Base-by-base conservation (phyloP, 2,329 filamentous ascomycete genomes). In the Neofusicoccum ribis region DNA sequence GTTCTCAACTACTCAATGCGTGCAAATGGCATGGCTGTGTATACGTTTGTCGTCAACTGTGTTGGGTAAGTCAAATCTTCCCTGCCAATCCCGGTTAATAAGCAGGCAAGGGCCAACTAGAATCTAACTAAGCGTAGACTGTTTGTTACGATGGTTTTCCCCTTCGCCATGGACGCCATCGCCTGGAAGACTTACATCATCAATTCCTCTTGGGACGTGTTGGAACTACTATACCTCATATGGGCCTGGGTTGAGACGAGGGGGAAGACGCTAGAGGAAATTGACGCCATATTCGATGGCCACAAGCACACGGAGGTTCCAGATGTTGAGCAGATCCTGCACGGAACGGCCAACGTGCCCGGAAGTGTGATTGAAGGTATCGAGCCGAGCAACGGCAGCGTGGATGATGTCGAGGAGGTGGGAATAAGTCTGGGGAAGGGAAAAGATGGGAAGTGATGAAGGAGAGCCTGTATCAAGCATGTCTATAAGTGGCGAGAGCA, bases 1-100 rank as follows among this genome's bases (percentile, higher is more conserved):
- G 75, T 84, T 7, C 76, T 84, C 70, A 80, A 82, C 68, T 84
- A 83, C 67, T 79, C 80, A 0, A 81, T 84, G 50, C 78, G 82
- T 36, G 82, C 82, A 0, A 81, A 82, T 54, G 82, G 82, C 1
- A 69, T 83, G 66, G 80, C 77, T 15, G 17, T 60, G 27, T 60
- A 60, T 60, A 47, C 56, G 17, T 60, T 60, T n/a, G 43, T 47
- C 9, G 56, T 49, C 6, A 47, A 60, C n/a, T 23, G 27, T 15
- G 56, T 60, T 20, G 56, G 56, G 56, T 60, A 60, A 47, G 56
- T 47, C 2, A n/a, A 23, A 36, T 43, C 15, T 31, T 7, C 27
- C 27, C 27, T 31, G 27, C 27, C 6, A 31, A 31, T 31, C 27
- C 27, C 27, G 27, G 27, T 31, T 31, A 31, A 7, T 7, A 31